Base-by-base conservation (phyloP, 257 asterid genomes). In the Agastache rugosa region DNA sequence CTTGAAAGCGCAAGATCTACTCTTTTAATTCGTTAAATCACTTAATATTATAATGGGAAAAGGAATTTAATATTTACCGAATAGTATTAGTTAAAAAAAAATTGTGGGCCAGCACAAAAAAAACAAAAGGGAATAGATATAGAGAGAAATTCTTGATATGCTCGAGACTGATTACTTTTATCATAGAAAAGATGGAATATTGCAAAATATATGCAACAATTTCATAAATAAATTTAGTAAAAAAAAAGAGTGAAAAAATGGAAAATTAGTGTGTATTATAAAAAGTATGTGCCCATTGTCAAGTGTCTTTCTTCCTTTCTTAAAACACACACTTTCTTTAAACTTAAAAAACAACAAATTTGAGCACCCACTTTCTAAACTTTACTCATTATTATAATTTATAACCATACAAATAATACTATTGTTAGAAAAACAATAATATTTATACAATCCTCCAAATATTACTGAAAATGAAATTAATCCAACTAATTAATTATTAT, bases 201-300 rank as follows among this genome's bases (percentile, higher is more conserved):
- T 14, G 6, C 41, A 53, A 39, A 31, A 12, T 4, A 29, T 11
- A 34, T 20, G 2, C 8, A 20, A 22, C 2, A 48, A 16, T 16
- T 12, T 15, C 0, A 1, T 54, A 22, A 54, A 19, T 17, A 53
- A 54, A 20, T 1, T 37, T 7, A 1, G 1, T 19, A 23, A 20
- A 56, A 3, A 34, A 37, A 34, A 41, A 11, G 6, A 64, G 9
- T 39, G 44, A 71, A 27, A 27, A 77, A 72, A 54, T 51, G 11
- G 11, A 8, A 63, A 75, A 20, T 20, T 77, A 20, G 45, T 72
- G 73, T 11, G 63, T 59, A 11, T 5, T 34, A 67, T 63, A 8
- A 51, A 63, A 63, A 35, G 79, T 51, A 34, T 29, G 69, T 7
- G 67, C 42, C 65, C 67, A 50, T 50, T 72, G 75, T 72, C 66